phyloP scores from a whole-genome alignment of 176 grass and related monocot species.

The Calamus simplicifolius region DNA sequence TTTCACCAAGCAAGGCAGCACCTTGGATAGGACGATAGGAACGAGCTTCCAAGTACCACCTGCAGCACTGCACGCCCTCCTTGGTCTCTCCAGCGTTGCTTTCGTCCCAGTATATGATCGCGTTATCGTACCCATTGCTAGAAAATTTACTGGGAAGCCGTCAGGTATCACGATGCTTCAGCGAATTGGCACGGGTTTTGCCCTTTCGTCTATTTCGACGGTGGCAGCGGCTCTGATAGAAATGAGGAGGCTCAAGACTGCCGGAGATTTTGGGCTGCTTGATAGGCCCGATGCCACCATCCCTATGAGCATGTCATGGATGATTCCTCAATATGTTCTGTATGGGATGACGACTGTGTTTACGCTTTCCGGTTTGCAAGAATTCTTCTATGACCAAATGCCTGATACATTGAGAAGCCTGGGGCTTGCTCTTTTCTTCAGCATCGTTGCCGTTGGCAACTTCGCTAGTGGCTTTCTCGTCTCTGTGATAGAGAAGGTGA shows the following conservation, averaged over 20 bases:
- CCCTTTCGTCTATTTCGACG: constrained; percentile 31
- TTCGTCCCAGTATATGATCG: constrained; percentile 45
- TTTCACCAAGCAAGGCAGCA: constrained; percentile 5
- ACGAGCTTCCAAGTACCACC: not conserved
- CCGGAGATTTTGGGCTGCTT: constrained; percentile 33
- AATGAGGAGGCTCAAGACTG: constrained; percentile 37
- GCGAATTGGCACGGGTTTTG: constrained; percentile 39
- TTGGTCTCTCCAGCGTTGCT: not conserved
- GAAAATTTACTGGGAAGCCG: constrained; percentile 19
- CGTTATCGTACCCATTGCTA: constrained; percentile 32
- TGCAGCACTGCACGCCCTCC: not conserved
- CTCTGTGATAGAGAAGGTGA: too few species aligned
- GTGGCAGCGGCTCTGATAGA: constrained; percentile 41
- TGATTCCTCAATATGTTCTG: constrained; percentile 46
- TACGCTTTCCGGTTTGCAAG: constrained; percentile 40
- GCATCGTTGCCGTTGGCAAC: too few species aligned
- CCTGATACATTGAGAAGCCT: too few species aligned
- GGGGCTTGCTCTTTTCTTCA: too few species aligned
- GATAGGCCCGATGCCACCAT: constrained; percentile 27
- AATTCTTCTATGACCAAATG: too few species aligned
- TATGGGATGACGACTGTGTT: constrained; percentile 34
- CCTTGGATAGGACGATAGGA: not conserved
- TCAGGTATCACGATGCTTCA: constrained; percentile 41
- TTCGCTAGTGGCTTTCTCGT: constrained; percentile 26
- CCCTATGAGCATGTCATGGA: constrained; percentile 42